Evolutionary conservation across 345 rosid genomes (phyloP).

Genomic region (Aegle marmelos): DNA sequence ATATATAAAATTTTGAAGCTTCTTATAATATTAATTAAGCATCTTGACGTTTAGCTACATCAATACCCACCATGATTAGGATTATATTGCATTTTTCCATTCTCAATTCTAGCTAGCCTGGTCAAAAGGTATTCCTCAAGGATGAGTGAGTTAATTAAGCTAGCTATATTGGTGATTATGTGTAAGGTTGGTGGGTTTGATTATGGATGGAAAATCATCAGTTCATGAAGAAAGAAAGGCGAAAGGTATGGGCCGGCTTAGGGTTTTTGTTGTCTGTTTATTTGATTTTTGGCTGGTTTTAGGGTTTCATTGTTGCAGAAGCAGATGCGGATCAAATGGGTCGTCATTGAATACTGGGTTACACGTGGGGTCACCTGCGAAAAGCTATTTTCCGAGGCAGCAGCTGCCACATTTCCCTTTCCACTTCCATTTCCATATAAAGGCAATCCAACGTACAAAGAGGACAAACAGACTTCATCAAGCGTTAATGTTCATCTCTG

Average conservation of each 20-base stretch:
- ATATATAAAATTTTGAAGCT: not conserved
- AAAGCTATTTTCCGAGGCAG: conserved; percentile 66
- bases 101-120: too few relatives aligned
- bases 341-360: conserved; percentile 43
- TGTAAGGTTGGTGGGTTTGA: conserved; percentile 24
- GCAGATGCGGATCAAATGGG: too few relatives aligned
- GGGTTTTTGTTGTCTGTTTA: conserved; percentile 34
- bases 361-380: conserved; percentile 55
- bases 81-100: too few relatives aligned
- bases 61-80: too few relatives aligned
- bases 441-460: conserved; percentile 14
- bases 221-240: conserved; percentile 24
- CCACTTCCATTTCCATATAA: conserved; percentile 19
- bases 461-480: conserved; percentile 24
- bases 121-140: not conserved
- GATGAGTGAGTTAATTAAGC: conserved; percentile 3
- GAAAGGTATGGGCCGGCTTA: conserved; percentile 32
- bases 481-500: conserved; percentile 10
- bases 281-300: conserved; percentile 19
- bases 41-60: not conserved
- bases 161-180: not conserved
- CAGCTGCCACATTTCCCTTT: conserved; percentile 3
- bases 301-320: too few relatives aligned
- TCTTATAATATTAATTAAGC: not conserved
- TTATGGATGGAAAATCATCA: conserved; percentile 31